Base-by-base conservation (phyloP, 2,329 filamentous ascomycete species). In the Nothophoma quercina region DNA sequence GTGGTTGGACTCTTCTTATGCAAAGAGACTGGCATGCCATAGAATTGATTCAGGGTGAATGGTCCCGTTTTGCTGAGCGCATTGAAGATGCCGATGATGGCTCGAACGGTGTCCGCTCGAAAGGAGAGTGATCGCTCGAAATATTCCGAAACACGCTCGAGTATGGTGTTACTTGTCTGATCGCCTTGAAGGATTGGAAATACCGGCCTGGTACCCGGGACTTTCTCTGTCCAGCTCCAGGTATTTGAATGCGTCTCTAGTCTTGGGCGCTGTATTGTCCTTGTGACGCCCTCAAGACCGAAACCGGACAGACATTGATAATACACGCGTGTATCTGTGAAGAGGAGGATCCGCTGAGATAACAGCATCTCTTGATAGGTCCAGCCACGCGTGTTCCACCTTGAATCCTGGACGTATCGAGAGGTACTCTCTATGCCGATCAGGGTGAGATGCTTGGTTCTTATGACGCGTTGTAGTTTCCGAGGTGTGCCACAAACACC, bases 61-160 rank as follows among this genome's bases (percentile, higher is more conserved):
- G 21, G 2, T 2, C 16, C 21, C 4, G 41, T 8, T 8, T n/a
- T 8, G 2, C 22, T 10, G 15, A 44, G 41, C 5, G 30, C 41
- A 5, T 44, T 44, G 41, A 44, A 44, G 21, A 44, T 35, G 3
- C 41, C 41, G 3, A 34, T 10, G 5, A 44, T 25, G 2, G 41
- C 41, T 16, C 41, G 29, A 19, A 44, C 22, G 1, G 41, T 44
- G 6, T 44, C 41, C 22, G 30, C 30, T 8, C n/a, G 30, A 12
- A 44, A 44, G 12, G 41, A 44, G 1, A 44, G 30, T 4, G 41
- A 34, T n/a, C 41, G 41, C 9, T 44, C 41, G 15, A 44, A 44
- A 10, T 44, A 44, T 8, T 44, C 41, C 2, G 41, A 44, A 12
- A 44, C 21, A 4, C 41, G 41, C 9, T 23, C 13, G 4, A 44